phyloP scores from a whole-genome alignment of 1,284 basidiomycete genomes.

The Puccinia triticina region DNA sequence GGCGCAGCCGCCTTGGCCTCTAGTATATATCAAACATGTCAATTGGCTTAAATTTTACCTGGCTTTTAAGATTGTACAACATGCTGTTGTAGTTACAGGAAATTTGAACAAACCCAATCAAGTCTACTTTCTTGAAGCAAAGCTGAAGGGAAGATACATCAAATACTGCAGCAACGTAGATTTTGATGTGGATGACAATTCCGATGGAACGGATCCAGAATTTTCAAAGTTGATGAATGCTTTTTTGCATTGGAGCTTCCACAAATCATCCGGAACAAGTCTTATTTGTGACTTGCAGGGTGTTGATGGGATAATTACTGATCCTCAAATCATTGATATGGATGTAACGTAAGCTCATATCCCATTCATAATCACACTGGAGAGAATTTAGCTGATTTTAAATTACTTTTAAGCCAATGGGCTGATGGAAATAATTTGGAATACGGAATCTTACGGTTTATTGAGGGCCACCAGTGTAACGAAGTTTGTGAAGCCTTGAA shows the following conservation, averaged over 20 bases:
- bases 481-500: not conserved
- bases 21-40: too few species aligned
- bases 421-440: not conserved
- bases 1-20: too few species aligned
- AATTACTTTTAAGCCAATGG: not conserved
- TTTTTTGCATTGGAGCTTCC: slow-evolving; percentile 6
- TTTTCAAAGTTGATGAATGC: not conserved
- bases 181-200: not conserved
- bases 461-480: not conserved
- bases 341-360: not conserved
- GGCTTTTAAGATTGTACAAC: not conserved
- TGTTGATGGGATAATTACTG: not conserved
- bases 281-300: slow-evolving; percentile 13
- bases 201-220: not conserved
- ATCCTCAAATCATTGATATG: slow-evolving; percentile 18
- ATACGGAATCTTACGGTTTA: not conserved
- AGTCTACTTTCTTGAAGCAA: not conserved
- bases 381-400: not conserved
- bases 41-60: too few species aligned
- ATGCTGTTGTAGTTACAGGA: not conserved
- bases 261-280: not conserved
- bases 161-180: slow-evolving; percentile 17
- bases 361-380: not conserved
- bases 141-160: not conserved
- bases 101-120: not conserved